Evolutionary conservation across 2,329 filamentous ascomycete species (phyloP), one percentile per base, ranked within the genome.

Genomic region (Aureobasidium sp.): DNA sequence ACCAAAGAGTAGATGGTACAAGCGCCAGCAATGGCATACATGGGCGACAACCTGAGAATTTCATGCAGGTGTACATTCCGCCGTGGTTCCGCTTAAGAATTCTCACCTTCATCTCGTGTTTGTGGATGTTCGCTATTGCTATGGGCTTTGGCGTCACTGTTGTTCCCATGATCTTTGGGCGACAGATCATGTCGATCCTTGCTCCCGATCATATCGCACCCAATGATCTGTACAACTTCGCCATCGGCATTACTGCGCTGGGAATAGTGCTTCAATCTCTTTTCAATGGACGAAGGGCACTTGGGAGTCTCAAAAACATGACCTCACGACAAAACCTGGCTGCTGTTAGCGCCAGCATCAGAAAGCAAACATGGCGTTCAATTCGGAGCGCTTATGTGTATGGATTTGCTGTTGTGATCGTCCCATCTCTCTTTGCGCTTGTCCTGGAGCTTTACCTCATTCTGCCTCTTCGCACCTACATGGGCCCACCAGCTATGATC

Each of bases 191-290:
- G 71, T 85, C 86, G 50, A 77, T 81, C 32, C 76, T 92, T 37
- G 84, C 96, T 45, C 90, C 91, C 5, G 76, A 80, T 0, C 82
- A 89, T 64, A 82, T 89, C 51, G 84, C 84, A 44, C 88, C 93
- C 70, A 99, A 97, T 74, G 94, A 99, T 72, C 89, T 99, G 30
- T 97, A 99, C 69, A 93, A 94, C 13, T 96, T 97, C 73, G 96
- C 91, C 58, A 85, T 94, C 34, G 94, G 94, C 14, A 82, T 96
- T 44, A 96, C 95, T 71, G 78, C 91, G 30, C 79, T 96, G 5
- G 90, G 89, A 11, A 85, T 83, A 4, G 69, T 84, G 1, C 77
- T 83, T 3, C 96, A 92, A 71, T 74, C 82, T 45, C 67, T 63
- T 2, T 59, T 68, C 50, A 68, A 69, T 34, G 67, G 70, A 36